Percentiles rank a stretch among this genome's conserved stretches.
Evolutionary conservation across 2,329 filamentous ascomycete genomes (phyloP).

Genomic region (Fusarium buharicum): DNA sequence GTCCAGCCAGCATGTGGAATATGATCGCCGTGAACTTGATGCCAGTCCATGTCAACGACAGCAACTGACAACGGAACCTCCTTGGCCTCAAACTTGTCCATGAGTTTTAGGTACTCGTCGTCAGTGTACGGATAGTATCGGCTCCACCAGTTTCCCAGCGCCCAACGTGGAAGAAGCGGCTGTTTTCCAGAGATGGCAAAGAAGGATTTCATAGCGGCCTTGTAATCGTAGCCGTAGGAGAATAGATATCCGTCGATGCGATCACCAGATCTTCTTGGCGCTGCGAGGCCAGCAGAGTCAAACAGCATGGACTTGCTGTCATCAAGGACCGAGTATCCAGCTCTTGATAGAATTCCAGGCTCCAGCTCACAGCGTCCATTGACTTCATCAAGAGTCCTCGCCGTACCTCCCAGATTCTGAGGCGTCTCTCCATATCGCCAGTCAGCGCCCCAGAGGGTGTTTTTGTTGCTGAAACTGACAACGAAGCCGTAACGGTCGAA

Average conservation of each 20-base stretch:
- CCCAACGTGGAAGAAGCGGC: constrained; percentile 65
- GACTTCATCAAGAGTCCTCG: constrained; percentile 64
- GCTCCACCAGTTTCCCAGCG: constrained; percentile 74
- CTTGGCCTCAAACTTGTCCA: constrained; percentile 64
- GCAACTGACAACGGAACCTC: constrained; percentile 67
- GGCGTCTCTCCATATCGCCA: constrained; percentile 59
- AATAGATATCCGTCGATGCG: constrained; percentile 70
- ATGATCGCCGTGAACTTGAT: constrained; percentile 61
- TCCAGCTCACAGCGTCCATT: constrained; percentile 63
- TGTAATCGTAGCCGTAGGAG: constrained; percentile 67
- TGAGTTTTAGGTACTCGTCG: constrained; percentile 65
- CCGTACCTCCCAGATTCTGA: constrained; percentile 58
- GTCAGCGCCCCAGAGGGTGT: constrained; percentile 53
- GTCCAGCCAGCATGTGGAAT: constrained; percentile 57
- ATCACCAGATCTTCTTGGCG: constrained; percentile 57
- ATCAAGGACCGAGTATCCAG: constrained; percentile 63
- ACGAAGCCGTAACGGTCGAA: constrained; percentile 64
- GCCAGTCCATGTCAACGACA: constrained; percentile 75
- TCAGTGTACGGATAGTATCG: constrained; percentile 68
- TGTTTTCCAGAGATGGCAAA: constrained; percentile 67
- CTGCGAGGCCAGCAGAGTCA: constrained; percentile 62
- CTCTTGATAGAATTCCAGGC: constrained; percentile 60
- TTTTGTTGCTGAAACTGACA: constrained; percentile 56
- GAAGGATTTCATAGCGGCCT: constrained; percentile 62
- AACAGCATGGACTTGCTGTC: constrained; percentile 68